Conservation (phyloP, 2,329 filamentous ascomycete genomes). For the Fusarium brevicatenulatum region DNA sequence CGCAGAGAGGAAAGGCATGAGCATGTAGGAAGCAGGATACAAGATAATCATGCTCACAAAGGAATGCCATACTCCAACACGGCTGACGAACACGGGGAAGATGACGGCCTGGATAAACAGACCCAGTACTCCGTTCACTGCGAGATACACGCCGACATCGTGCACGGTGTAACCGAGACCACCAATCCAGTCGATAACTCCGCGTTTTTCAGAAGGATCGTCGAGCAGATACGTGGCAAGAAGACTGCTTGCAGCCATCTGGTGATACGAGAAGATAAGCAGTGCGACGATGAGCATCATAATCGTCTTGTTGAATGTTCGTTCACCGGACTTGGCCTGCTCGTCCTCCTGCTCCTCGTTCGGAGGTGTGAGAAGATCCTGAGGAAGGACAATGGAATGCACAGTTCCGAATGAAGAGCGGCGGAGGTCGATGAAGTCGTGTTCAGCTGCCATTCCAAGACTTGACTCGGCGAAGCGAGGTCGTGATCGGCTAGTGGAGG, state of each 20-base stretch:
- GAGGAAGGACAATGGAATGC: constrained; percentile 51
- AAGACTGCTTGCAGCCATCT: constrained; percentile 57
- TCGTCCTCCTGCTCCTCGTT: constrained; percentile 24
- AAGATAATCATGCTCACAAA: constrained; percentile 72
- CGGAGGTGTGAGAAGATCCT: constrained; percentile 32
- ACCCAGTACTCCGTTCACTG: constrained; percentile 76
- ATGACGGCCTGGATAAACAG: constrained; percentile 78
- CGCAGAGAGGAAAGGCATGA: constrained; percentile 74
- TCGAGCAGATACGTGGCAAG: constrained; percentile 57
- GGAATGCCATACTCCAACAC: constrained; percentile 73
- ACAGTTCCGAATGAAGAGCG: constrained; percentile 55
- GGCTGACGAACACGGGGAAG: constrained; percentile 72
- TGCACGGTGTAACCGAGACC: constrained; percentile 74
- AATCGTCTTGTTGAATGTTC: constrained; percentile 51
- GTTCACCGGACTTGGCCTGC: constrained; percentile 29
- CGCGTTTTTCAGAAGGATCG: constrained; percentile 32
- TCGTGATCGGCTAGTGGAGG: constrained; percentile 30
- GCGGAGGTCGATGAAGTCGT: constrained; percentile 39
- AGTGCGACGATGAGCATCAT: constrained; percentile 52
- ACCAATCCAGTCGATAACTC: constrained; percentile 59
- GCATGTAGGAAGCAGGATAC: constrained; percentile 74
- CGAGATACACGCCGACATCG: constrained; percentile 74
- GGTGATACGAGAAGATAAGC: constrained; percentile 56
- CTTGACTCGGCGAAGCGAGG: constrained; percentile 38
- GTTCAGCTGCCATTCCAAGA: constrained; percentile 34